Base-by-base conservation (phyloP, 1,284 basidiomycete species). In the Butyriboletus appendiculatus region DNA sequence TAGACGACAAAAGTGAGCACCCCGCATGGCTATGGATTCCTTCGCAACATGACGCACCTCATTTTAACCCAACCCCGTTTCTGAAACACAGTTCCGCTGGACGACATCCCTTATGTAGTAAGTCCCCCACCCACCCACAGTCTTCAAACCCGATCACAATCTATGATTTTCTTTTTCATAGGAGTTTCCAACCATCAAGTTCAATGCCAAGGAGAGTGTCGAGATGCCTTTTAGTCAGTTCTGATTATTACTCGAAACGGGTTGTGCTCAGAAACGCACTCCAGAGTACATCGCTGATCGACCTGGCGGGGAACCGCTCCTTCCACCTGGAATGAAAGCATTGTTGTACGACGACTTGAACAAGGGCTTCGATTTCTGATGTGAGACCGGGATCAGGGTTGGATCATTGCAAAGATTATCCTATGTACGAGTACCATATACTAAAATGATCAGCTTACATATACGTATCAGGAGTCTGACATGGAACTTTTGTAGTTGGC, bases 151-250 rank as follows among this genome's bases (percentile, higher is more conserved):
- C 14, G 22, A 22, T 38, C 22, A 24, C 40, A 33, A 16, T 15
- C 18, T 14, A 7, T n/a, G 4, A 11, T 20, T 6, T 38, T 12
- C 11, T 12, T 7, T 30, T 48, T 46, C 34, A 2, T 40, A 93
- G 91, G 88, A 94, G 62, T 84, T 85, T 69, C 95, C 95, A 0
- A 96, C 92, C 0, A 96, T 98, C 64, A 75, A 64, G 15, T 97
- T 97, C 76, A 91, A 90, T 66, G 68, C 77, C 33, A 77, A 81
- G 65, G 95, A 97, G 72, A 90, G 89, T 45, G 92, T 97, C 10
- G 92, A 97, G 73, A 96, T 96, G 94, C 94, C 94, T 0, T 96
- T 96, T 77, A 77, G 94, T 92, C 59, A 63, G 90, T 80, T 35
- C 1, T 6, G 4, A 9, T 33, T 7, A 4, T n/a, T 20, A 35